A percentile compares a stretch with the other conserved stretches of the same genome.
Evolutionary conservation across 768 basidiomycete species (phyloP).

Genomic region (Boletus insuetus): DNA sequence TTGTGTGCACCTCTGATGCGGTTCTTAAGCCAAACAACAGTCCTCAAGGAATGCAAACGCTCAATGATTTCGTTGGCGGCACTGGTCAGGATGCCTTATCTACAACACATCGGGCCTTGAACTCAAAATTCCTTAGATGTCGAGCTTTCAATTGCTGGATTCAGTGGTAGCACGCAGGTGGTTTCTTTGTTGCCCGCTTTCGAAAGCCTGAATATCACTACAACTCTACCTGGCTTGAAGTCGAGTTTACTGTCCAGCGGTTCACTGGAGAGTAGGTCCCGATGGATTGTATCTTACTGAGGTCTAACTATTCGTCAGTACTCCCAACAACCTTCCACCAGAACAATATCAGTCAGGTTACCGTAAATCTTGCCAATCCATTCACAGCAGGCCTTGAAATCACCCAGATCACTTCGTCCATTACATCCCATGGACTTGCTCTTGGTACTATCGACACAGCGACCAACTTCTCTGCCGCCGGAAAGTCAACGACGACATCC

Average conservation of each 20-base stretch:
- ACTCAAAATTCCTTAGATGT: conserved; percentile 43
- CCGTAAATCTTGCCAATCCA: conserved; percentile 61
- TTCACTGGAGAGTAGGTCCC: conserved; percentile 47
- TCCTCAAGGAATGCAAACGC: conserved; percentile 56
- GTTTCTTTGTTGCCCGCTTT: conserved; percentile 61
- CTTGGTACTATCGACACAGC: conserved; percentile 59
- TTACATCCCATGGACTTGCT: conserved; percentile 57
- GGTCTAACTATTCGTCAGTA: conserved; percentile 35
- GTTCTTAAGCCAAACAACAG: conserved; percentile 53
- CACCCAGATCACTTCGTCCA: conserved; percentile 56
- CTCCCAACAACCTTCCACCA: conserved; percentile 59
- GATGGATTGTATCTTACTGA: not conserved
- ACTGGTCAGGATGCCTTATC: conserved; percentile 37
- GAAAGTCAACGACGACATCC: conserved; percentile 54
- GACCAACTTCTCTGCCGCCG: conserved; percentile 49
- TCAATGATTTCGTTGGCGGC: conserved; percentile 65
- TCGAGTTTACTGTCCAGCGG: conserved; percentile 55
- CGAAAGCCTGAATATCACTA: conserved; percentile 51
- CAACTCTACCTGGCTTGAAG: conserved; percentile 58
- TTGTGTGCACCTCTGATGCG: not conserved
- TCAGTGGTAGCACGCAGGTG: conserved; percentile 55
- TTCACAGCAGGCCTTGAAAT: conserved; percentile 61
- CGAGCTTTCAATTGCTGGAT: conserved; percentile 54
- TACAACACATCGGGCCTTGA: not conserved
- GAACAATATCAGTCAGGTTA: conserved; percentile 65